These are phyloP conservation scores for Cytospora mali DNA, from an alignment of 2,329 filamentous ascomycete genomes.

Conservation along the genomic window DNA sequence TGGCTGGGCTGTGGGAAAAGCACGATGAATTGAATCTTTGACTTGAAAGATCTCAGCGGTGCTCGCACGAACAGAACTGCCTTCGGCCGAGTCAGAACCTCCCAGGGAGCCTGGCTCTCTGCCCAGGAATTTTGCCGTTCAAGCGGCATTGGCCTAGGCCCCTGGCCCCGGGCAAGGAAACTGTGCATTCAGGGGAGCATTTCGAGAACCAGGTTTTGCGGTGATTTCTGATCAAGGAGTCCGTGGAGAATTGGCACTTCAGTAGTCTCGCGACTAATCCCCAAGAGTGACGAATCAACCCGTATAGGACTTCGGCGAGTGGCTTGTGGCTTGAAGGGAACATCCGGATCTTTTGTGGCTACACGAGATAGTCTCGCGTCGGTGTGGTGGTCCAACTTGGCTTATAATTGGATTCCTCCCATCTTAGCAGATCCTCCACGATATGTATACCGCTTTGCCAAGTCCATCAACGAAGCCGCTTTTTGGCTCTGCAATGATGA, in stretches of 20 bases:
- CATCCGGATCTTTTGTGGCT: slow-evolving; percentile 2
- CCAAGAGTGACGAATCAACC: slow-evolving; percentile 13
- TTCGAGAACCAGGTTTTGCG: slow-evolving; percentile 21
- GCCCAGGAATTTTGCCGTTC: slow-evolving; percentile 1
- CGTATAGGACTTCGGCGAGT: slow-evolving; percentile 15
- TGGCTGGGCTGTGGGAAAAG: not conserved
- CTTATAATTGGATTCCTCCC: not conserved
- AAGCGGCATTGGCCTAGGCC: slow-evolving; percentile 11
- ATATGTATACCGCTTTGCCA: not conserved
- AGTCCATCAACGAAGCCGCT: not conserved
- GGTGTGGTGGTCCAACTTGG: not conserved
- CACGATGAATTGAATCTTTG: not conserved
- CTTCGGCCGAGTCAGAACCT: slow-evolving; percentile 21
- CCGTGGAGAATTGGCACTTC: slow-evolving; percentile 16
- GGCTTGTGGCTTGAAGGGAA: slow-evolving; percentile 10
- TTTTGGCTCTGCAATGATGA: not conserved
- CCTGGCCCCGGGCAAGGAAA: slow-evolving; percentile 4
- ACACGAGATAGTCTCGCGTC: slow-evolving; percentile 18
- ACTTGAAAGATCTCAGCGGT: not conserved
- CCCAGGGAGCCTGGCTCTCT: not conserved
- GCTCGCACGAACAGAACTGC: slow-evolving; percentile 1
- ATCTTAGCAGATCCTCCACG: not conserved
- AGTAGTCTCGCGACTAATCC: not conserved
- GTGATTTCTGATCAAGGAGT: slow-evolving; percentile 19
- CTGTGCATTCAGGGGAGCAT: slow-evolving; percentile 19